Evolutionary conservation across 257 asterid species (phyloP).

Genomic region (Verbena officinalis): DNA sequence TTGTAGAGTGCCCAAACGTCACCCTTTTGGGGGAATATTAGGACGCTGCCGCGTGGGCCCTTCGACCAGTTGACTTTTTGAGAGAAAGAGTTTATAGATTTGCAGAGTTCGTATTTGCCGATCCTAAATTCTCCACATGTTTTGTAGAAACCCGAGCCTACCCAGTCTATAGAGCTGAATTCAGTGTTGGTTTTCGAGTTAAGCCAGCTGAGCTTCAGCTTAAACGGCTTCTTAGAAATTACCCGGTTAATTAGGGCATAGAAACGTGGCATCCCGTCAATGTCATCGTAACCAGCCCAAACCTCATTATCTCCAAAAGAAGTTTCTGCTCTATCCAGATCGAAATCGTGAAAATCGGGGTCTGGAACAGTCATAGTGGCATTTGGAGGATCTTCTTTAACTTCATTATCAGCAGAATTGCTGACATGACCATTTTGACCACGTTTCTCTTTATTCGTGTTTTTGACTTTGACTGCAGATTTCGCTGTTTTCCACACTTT

Average conservation of each 20-base stretch:
- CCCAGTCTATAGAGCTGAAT: constrained; percentile 65
- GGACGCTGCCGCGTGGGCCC: constrained; percentile 54
- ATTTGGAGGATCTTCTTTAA: constrained; percentile 25
- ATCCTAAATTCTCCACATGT: constrained; percentile 81
- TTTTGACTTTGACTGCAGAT: constrained; percentile 33
- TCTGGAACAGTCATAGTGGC: constrained; percentile 77
- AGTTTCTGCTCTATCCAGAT: constrained; percentile 56
- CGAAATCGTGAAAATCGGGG: constrained; percentile 82
- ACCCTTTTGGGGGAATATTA: constrained; percentile 62
- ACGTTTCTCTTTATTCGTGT: constrained; percentile 36
- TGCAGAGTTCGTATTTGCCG: constrained; percentile 51
- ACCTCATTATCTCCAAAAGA: constrained; percentile 75
- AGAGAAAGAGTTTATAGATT: constrained; percentile 64
- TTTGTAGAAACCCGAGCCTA: constrained; percentile 69
- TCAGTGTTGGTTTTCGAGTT: constrained; percentile 69
- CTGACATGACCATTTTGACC: constrained; percentile 15
- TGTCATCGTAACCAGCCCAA: constrained; percentile 82
- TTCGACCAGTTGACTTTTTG: constrained; percentile 69
- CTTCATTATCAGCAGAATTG: constrained; percentile 35
- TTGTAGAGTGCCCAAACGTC: constrained; percentile 82
- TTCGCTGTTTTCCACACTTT: constrained; percentile 10
- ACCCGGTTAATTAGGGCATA: constrained; percentile 73
- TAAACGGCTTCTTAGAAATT: constrained; percentile 63
- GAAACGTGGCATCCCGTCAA: constrained; percentile 88
- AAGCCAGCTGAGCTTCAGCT: constrained; percentile 75